These are phyloP conservation scores for Mortierella sp. DNA, from an alignment of 371 early-diverging fungal species.

Conservation along the genomic window DNA sequence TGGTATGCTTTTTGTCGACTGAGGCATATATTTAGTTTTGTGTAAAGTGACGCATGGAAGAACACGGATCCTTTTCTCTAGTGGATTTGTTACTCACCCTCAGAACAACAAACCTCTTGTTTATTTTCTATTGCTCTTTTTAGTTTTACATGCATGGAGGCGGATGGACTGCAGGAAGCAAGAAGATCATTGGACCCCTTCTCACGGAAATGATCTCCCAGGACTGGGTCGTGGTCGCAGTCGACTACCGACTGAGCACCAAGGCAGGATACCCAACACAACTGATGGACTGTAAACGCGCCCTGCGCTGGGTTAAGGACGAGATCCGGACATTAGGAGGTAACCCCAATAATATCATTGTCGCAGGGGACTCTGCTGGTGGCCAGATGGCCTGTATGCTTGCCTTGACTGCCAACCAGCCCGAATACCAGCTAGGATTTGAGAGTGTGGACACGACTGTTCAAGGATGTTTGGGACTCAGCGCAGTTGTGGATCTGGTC, in stretches of 20 bases:
- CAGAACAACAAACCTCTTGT: not conserved
- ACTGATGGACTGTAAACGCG: slow-evolving; percentile 80
- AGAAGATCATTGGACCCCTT: slow-evolving; percentile 63
- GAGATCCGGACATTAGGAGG: slow-evolving; percentile 79
- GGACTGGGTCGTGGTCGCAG: slow-evolving; percentile 76
- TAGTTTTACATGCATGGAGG: slow-evolving; percentile 76
- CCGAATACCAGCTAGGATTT: slow-evolving; percentile 79
- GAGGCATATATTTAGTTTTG: not conserved
- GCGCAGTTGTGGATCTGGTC: slow-evolving; percentile 64
- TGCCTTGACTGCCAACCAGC: slow-evolving; percentile 73
- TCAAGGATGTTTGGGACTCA: slow-evolving; percentile 67
- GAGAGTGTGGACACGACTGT: slow-evolving; percentile 78
- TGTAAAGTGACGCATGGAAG: not conserved
- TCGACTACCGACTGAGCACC: slow-evolving; percentile 77
- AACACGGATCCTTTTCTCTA: not conserved
- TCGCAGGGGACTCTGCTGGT: slow-evolving; percentile 80
- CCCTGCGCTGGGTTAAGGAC: slow-evolving; percentile 80
- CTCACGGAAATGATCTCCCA: slow-evolving; percentile 61
- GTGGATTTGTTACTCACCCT: not conserved
- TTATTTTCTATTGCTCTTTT: not conserved
- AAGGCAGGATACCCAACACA: slow-evolving; percentile 73
- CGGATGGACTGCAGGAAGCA: slow-evolving; percentile 71
- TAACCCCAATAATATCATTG: slow-evolving; percentile 76
- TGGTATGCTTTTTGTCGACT: slow-evolving; percentile 25
- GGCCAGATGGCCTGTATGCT: slow-evolving; percentile 78